Percentiles rank a stretch among this genome's conserved stretches.
These are phyloP conservation scores for Malus orientalis DNA, from an alignment of 306 rosid species.

Conservation along the genomic window DNA sequence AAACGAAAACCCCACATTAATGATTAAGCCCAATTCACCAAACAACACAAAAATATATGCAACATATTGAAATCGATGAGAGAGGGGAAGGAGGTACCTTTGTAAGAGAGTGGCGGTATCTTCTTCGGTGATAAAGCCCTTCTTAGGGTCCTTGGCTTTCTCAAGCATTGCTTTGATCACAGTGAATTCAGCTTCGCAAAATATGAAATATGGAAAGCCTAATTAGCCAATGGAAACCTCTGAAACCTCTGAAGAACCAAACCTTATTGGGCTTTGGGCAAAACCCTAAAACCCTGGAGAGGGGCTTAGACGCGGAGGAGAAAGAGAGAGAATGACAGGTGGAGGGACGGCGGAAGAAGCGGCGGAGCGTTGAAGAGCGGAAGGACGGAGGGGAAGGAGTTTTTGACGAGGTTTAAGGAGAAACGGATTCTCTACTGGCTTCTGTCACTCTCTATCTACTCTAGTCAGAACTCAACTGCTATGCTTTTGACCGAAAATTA, in stretches of 20 bases:
- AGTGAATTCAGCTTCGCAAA: conserved; percentile 1
- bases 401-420: background rate
- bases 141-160: conserved; percentile 23
- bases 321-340: background rate
- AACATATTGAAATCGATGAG: background rate
- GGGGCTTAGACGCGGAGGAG: background rate
- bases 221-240: background rate
- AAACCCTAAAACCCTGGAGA: conserved; percentile 36
- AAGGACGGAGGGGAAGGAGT: background rate
- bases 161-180: conserved; percentile 30
- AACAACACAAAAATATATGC: background rate
- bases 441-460: background rate
- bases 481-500: no score
- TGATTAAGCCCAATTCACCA: background rate
- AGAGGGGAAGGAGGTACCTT: conserved; percentile 29
- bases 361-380: background rate
- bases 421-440: background rate
- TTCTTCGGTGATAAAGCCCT: conserved; percentile 38
- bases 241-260: background rate
- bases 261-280: background rate
- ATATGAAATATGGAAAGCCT: background rate
- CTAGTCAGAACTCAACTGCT: background rate
- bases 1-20: background rate
- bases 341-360: background rate
- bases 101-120: conserved; percentile 40